Conservation (phyloP, 2,329 filamentous ascomycete species). For the Amphichorda felina region DNA sequence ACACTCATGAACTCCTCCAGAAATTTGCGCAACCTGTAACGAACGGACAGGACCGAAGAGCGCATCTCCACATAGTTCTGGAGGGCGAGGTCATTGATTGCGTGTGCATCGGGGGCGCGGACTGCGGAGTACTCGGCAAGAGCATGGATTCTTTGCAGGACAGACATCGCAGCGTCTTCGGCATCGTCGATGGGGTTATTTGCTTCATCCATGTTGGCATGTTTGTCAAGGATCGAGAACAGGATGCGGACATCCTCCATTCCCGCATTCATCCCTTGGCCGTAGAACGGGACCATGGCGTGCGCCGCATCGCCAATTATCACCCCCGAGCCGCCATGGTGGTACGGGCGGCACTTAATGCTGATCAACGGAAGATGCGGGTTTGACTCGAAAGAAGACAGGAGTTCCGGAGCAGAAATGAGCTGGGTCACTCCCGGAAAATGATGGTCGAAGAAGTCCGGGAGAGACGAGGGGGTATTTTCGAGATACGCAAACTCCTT, state of each 20-base stretch:
- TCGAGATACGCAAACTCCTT: slow-evolving; percentile 58
- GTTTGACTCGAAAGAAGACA: slow-evolving; percentile 65
- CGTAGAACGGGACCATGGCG: slow-evolving; percentile 97
- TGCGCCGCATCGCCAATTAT: slow-evolving; percentile 92
- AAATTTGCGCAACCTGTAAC: slow-evolving; percentile 72
- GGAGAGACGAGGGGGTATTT: slow-evolving; percentile 43
- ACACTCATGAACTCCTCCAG: slow-evolving; percentile 76
- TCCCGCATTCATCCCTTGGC: slow-evolving; percentile 94
- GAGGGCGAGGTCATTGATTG: slow-evolving; percentile 86
- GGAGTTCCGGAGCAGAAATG: slow-evolving; percentile 56
- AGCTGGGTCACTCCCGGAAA: slow-evolving; percentile 77
- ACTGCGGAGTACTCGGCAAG: slow-evolving; percentile 64
- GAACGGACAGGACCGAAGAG: slow-evolving; percentile 62
- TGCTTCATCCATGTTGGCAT: slow-evolving; percentile 34
- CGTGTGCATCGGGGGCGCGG: slow-evolving; percentile 67
- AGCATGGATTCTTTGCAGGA: slow-evolving; percentile 48
- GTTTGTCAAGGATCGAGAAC: slow-evolving; percentile 68
- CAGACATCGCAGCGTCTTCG: slow-evolving; percentile 27
- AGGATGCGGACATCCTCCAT: slow-evolving; percentile 87
- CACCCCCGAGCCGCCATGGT: slow-evolving; percentile 64
- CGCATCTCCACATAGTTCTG: slow-evolving; percentile 95
- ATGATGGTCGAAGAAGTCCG: slow-evolving; percentile 65
- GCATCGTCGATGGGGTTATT: slow-evolving; percentile 24
- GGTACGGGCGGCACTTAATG: slow-evolving; percentile 85
- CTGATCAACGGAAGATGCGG: slow-evolving; percentile 88